Conservation (phyloP, 768 basidiomycete species). For the Ephemerocybe angulata region DNA sequence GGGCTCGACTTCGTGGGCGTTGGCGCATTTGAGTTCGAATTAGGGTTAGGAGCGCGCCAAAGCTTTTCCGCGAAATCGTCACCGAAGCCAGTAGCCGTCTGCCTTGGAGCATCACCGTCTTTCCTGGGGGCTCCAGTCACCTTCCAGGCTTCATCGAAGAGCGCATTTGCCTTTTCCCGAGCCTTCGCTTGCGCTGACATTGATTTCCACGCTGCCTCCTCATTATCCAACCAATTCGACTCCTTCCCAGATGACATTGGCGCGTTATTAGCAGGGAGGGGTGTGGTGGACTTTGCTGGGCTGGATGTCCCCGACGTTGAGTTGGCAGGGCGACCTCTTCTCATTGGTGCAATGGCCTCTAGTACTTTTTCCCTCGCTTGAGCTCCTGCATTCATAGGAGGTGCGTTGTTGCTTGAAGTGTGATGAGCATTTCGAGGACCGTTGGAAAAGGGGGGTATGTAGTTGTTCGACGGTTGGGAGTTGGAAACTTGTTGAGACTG, state of each 20-base stretch:
- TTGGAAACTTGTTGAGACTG: constrained; percentile 10
- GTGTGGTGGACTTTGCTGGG: constrained; percentile 24
- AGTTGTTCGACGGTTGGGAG: no score
- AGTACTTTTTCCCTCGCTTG: constrained; percentile 75
- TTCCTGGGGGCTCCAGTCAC: constrained; percentile 1
- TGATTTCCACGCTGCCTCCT: constrained; percentile 6
- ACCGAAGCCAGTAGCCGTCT: constrained; percentile 47
- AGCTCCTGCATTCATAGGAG: constrained; percentile 44
- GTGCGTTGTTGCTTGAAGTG: constrained; percentile 18
- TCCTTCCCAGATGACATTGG: background rate
- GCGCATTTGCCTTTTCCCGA: constrained; percentile 9
- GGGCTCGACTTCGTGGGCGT: constrained; percentile 20
- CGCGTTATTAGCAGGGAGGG: background rate
- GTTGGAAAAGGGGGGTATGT: background rate
- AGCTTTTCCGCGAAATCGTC: constrained; percentile 61
- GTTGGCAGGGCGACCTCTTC: constrained; percentile 57
- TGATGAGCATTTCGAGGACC: constrained; percentile 3
- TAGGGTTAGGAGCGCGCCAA: constrained; percentile 49
- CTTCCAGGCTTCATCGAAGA: constrained; percentile 45
- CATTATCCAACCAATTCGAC: constrained; percentile 9
- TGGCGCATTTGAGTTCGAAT: constrained; percentile 12
- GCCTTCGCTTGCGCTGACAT: constrained; percentile 6
- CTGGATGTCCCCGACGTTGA: constrained; percentile 31
- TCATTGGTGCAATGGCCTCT: constrained; percentile 77
- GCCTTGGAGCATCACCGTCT: constrained; percentile 1